Evolutionary conservation across 768 basidiomycete species (phyloP).

Genomic region (Russula brevipes): DNA sequence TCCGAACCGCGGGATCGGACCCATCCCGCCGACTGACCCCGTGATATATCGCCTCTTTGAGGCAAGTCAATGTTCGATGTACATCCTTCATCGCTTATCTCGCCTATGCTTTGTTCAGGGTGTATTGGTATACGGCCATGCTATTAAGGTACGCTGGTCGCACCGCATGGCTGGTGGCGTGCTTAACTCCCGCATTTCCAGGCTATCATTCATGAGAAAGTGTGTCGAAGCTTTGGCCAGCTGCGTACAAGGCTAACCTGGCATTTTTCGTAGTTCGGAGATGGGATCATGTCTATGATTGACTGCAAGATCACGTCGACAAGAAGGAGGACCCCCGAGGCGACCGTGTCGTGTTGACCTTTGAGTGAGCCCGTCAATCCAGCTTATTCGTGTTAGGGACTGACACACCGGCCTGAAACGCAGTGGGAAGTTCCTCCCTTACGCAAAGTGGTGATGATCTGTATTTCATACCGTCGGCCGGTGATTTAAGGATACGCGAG

Average conservation of each 20-base stretch:
- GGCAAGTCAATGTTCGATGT: constrained; percentile 35
- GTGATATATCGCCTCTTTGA: constrained; percentile 80
- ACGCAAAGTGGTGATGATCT: constrained; percentile 52
- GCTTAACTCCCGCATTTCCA: constrained; percentile 24
- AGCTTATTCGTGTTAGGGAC: constrained; percentile 1
- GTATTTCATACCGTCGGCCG: background rate
- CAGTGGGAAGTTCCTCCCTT: constrained; percentile 76
- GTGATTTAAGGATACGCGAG: background rate
- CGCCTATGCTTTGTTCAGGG: constrained; percentile 36
- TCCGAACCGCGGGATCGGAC: constrained; percentile 67
- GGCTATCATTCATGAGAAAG: constrained; percentile 78
- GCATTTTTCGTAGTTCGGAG: constrained; percentile 55
- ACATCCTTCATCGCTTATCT: background rate
- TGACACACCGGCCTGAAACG: background rate
- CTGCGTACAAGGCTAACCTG: background rate
- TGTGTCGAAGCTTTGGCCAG: constrained; percentile 24
- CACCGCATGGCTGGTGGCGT: background rate
- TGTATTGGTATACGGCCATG: constrained; percentile 70
- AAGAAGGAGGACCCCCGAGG: constrained; percentile 73
- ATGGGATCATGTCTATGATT: constrained; percentile 88
- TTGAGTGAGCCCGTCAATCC: constrained; percentile 51
- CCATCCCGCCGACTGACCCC: constrained; percentile 71
- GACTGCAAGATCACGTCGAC: constrained; percentile 68
- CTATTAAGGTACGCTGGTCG: constrained; percentile 56
- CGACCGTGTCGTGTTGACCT: constrained; percentile 72